These are phyloP conservation scores for Gaeumannomyces tritici DNA, from an alignment of 2,329 filamentous ascomycete genomes.

Conservation along the genomic window DNA sequence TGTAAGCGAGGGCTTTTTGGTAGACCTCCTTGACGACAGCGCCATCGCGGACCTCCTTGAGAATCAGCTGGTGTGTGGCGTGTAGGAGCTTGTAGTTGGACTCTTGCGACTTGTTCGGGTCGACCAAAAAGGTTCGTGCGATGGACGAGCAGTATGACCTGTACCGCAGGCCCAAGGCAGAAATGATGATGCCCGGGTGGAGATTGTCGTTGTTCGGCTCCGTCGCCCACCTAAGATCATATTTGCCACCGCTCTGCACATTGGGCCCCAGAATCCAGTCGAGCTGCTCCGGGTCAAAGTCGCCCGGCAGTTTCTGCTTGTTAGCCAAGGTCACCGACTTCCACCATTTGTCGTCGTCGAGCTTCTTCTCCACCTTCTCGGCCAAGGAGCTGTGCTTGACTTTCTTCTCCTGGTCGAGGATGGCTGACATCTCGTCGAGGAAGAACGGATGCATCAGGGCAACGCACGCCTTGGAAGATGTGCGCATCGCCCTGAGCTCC, in stretches of 20 bases:
- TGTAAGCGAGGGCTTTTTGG: constrained; percentile 67
- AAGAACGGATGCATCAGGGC: constrained; percentile 95
- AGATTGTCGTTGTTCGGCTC: constrained; percentile 74
- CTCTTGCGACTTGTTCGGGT: constrained; percentile 94
- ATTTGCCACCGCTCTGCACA: constrained; percentile 91
- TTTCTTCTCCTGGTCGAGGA: constrained; percentile 94
- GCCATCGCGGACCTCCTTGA: constrained; percentile 86
- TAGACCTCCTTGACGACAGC: constrained; percentile 84
- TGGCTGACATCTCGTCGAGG: constrained; percentile 93
- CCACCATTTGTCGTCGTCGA: constrained; percentile 93
- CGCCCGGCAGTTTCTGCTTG: constrained; percentile 68
- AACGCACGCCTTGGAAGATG: constrained; percentile 87
- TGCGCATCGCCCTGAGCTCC: constrained; percentile 88
- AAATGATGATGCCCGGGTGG: constrained; percentile 88
- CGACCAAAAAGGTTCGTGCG: constrained; percentile 88
- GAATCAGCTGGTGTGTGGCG: constrained; percentile 75
- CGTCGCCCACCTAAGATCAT: constrained; percentile 73
- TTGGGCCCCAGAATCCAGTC: constrained; percentile 91
- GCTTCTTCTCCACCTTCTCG: constrained; percentile 82
- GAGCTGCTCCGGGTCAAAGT: constrained; percentile 80
- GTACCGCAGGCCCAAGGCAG: constrained; percentile 85
- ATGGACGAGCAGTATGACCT: constrained; percentile 93
- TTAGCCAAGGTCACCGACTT: constrained; percentile 62
- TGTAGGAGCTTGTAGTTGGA: constrained; percentile 85
- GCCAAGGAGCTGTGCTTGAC: constrained; percentile 81